phyloP scores from a whole-genome alignment of 169 alveolate genomes.

The Plasmodium berghei region DNA sequence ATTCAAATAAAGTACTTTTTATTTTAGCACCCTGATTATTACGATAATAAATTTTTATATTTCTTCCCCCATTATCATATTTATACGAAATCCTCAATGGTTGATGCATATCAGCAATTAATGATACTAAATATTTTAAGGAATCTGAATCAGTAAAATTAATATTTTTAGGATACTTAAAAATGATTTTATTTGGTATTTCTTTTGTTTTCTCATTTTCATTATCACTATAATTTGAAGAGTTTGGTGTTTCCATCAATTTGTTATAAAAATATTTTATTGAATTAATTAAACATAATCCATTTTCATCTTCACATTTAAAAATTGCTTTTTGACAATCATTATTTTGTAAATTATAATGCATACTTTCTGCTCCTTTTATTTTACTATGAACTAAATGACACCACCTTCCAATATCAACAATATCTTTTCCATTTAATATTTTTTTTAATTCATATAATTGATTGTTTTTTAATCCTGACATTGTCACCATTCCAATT shows the following conservation, averaged over 20 bases:
- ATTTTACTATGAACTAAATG: conserved; percentile 77
- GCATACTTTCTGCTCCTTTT: conserved; percentile 39
- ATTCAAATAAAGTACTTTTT: conserved; percentile 18
- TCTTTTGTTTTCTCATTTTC: too few relatives aligned
- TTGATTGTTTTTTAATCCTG: conserved; percentile 81
- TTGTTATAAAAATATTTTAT: conserved; percentile 79
- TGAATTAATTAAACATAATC: conserved; percentile 80
- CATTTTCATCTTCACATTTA: conserved; percentile 77
- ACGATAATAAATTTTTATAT: conserved; percentile 47
- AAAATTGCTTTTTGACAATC: conserved; percentile 70
- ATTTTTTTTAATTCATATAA: conserved; percentile 82
- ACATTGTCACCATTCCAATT: conserved; percentile 85
- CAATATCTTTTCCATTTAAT: conserved; percentile 82
- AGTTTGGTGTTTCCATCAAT: conserved; percentile 15
- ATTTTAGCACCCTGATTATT: conserved; percentile 5
- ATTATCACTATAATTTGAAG: too few relatives aligned
- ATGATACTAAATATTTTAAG: conserved; percentile 85
- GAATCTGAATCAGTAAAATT: conserved; percentile 86
- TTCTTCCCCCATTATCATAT: conserved; percentile 76
- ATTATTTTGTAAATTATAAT: conserved; percentile 45
- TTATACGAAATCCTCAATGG: conserved; percentile 84
- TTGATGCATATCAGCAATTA: conserved; percentile 88
- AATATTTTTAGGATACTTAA: conserved; percentile 85
- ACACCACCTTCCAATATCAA: conserved; percentile 85
- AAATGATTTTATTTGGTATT: neutral